Conservation (phyloP, 1,284 basidiomycete genomes). For the Pseudozyma flocculosa region DNA sequence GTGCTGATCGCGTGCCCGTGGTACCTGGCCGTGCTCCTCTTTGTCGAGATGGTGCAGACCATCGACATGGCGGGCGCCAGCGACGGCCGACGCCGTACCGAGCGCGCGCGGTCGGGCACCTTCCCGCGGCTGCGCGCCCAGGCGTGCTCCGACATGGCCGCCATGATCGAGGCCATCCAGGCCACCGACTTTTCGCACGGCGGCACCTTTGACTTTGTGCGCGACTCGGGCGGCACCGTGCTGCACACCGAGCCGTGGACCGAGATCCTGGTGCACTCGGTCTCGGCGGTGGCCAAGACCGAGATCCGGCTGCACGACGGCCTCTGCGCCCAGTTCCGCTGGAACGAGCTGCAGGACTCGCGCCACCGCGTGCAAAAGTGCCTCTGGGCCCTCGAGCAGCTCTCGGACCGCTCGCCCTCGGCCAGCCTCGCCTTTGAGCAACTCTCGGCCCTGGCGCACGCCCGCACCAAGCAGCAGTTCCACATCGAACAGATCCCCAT, state of each 20-base stretch:
- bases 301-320: constrained; percentile 16
- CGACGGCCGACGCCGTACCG: constrained; percentile 3
- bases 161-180: constrained; percentile 11
- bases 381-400: constrained; percentile 11
- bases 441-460: constrained; percentile 3
- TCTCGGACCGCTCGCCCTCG: constrained; percentile 10
- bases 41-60: constrained; percentile 22
- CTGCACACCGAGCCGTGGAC: constrained; percentile 15
- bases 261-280: constrained; percentile 15
- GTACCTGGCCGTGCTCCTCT: constrained; percentile 15
- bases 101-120: constrained; percentile 8
- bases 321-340: constrained; percentile 9
- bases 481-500: constrained; percentile 9
- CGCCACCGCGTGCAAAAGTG: constrained; percentile 5
- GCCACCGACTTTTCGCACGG: constrained; percentile 8
- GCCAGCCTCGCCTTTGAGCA: constrained; percentile 9
- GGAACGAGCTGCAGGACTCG: constrained; percentile 13
- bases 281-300: constrained; percentile 11
- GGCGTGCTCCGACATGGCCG: constrained; percentile 8
- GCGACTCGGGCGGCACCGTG: constrained; percentile 12
- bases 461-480: background rate
- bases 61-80: constrained; percentile 12
- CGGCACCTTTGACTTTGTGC: constrained; percentile 10
- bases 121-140: constrained; percentile 11
- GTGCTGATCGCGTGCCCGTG: constrained; percentile 13